Conservation (phyloP, 1,284 basidiomycete species). For the Leccinum cinnamomeum region DNA sequence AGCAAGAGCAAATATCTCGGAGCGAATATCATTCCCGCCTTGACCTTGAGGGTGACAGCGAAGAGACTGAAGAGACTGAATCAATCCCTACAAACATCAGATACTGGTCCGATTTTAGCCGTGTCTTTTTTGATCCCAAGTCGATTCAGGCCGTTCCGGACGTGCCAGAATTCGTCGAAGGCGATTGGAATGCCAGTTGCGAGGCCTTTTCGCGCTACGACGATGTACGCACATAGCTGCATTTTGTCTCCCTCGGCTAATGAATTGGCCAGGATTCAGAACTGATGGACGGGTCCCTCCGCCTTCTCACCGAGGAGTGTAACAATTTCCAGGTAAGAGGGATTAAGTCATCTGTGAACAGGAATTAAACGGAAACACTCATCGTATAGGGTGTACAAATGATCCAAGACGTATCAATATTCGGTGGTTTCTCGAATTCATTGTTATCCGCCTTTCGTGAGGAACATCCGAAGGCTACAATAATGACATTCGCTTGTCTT, state of each 20-base stretch:
- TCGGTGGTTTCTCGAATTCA: slow-evolving; percentile 61
- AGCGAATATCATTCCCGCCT: slow-evolving; percentile 57
- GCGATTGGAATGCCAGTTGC: slow-evolving; percentile 56
- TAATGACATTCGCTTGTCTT: slow-evolving; percentile 56
- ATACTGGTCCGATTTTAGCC: slow-evolving; percentile 79
- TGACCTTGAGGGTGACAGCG: slow-evolving; percentile 37
- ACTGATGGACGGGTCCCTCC: slow-evolving; percentile 65
- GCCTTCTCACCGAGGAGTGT: slow-evolving; percentile 71
- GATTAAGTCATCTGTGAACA: not conserved
- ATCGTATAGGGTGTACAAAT: slow-evolving; percentile 62
- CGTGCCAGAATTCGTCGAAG: slow-evolving; percentile 45
- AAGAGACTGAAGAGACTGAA: slow-evolving; percentile 21
- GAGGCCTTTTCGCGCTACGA: slow-evolving; percentile 55
- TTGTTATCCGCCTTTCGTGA: slow-evolving; percentile 62
- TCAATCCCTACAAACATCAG: slow-evolving; percentile 40
- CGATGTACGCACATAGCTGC: slow-evolving; percentile 41
- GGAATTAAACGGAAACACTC: not conserved
- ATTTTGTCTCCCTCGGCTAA: slow-evolving; percentile 10
- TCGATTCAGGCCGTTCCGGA: slow-evolving; percentile 65
- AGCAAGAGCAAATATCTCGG: slow-evolving; percentile 50
- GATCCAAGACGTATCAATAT: slow-evolving; percentile 57
- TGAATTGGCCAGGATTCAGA: slow-evolving; percentile 44
- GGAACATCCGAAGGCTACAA: slow-evolving; percentile 59
- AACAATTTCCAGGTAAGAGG: slow-evolving; percentile 66
- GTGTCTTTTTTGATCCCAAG: slow-evolving; percentile 64